Evolutionary conservation across 2,329 filamentous ascomycete species (phyloP), one percentile per base, ranked within the genome.

Genomic region (Clonostachys rhizophaga): DNA sequence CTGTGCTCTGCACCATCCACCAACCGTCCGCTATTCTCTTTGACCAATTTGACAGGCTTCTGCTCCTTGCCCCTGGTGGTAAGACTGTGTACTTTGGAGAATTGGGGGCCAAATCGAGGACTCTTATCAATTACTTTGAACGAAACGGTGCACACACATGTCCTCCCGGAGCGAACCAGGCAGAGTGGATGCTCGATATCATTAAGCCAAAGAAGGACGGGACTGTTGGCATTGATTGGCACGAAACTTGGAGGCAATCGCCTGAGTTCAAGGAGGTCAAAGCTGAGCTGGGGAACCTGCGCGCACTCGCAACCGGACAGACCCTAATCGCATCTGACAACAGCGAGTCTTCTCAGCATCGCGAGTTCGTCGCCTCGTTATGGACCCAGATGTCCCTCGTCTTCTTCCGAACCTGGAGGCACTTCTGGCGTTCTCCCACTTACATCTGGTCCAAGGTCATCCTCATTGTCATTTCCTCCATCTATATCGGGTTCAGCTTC

Each of bases 381-480:
- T 56, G 70, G 16, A 55, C 55, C 0, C 88, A 94, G 63, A 68
- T 89, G 34, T 67, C 64, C 46, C 72, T 82, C 55, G 86, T 88
- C 45, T 75, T 78, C 17, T 59, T 76, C 49, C 86, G 88, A 57
- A 83, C 89, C 16, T 90, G 90, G 70, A 77, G 88, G 59, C 87
- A 91, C 63, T 91, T 90, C 74, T 92, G 88, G 87, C 84, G 88
- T 49, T 89, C 83, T 1, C 89, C 88, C 0, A 77, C 81, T 6
- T 92, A 91, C 70, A 88, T 92, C 64, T 91, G 89, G 70, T 83
- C 85, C 54, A 92, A 92, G 71, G 72, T 46, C 14, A 69, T 79
- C 33, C 69, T 60, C 10, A 52, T 56, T 9, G 47, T 39, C 92
- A 57, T 89, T 7, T 16, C 58, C 51, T 53, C 55, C 4, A 70